Evolutionary conservation across 2,329 filamentous ascomycete species (phyloP).

Genomic region (Claviceps lovelessii): DNA sequence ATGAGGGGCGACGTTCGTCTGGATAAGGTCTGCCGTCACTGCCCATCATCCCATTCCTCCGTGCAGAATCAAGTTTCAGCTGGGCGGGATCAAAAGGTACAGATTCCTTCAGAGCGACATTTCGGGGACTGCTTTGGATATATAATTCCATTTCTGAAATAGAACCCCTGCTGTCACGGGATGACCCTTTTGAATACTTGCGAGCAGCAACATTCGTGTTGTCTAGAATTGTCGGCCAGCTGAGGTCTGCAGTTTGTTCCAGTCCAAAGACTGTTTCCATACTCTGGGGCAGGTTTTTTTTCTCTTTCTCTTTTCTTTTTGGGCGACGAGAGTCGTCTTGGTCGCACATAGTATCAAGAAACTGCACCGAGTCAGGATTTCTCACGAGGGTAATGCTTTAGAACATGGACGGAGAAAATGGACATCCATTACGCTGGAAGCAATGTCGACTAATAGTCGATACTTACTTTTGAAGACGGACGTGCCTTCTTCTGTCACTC

Average conservation of each 20-base stretch:
- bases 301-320: no score
- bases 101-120: neutral
- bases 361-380: neutral
- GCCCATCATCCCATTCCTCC: neutral
- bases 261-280: neutral
- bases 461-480: neutral
- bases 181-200: neutral
- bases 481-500: neutral
- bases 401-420: neutral
- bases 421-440: no score
- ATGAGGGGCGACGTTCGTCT: slow-evolving; percentile 4
- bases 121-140: neutral
- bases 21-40: neutral
- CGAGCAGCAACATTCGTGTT: neutral
- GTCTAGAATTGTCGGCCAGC: neutral
- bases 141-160: neutral
- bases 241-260: neutral
- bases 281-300: neutral
- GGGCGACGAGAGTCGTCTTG: neutral
- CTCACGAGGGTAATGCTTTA: neutral
- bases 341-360: neutral
- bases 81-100: neutral
- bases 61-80: neutral
- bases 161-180: neutral
- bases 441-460: neutral